These are phyloP conservation scores for Lachnellula arida DNA, from an alignment of 2,329 filamentous ascomycete species.

Conservation along the genomic window DNA sequence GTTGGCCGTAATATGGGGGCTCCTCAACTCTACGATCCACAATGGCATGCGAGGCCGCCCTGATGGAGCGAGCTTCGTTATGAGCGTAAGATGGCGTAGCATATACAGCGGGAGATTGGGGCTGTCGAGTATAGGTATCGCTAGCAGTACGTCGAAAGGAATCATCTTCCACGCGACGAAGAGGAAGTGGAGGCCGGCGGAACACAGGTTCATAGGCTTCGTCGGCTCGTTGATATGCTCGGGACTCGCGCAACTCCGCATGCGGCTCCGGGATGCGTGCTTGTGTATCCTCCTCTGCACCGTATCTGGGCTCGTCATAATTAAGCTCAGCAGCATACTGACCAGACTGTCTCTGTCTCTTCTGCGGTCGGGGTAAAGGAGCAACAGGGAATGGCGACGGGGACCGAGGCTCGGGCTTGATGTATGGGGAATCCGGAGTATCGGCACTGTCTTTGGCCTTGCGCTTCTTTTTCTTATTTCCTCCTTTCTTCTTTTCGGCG, in stretches of 20 bases:
- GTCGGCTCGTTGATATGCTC: slow-evolving; percentile 20
- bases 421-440: slow-evolving; percentile 45
- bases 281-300: slow-evolving; percentile 27
- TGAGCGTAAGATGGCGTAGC: slow-evolving; percentile 23
- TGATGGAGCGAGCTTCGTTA: slow-evolving; percentile 20
- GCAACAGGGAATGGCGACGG: slow-evolving; percentile 53
- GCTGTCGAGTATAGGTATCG: slow-evolving; percentile 21
- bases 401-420: slow-evolving; percentile 62
- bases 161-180: slow-evolving; percentile 26
- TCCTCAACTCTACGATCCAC: slow-evolving; percentile 27
- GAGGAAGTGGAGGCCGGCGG: slow-evolving; percentile 21
- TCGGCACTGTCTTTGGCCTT: slow-evolving; percentile 40
- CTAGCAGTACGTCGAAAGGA: slow-evolving; percentile 22
- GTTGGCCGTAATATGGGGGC: slow-evolving; percentile 42
- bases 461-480: slow-evolving; percentile 50
- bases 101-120: slow-evolving; percentile 25
- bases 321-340: slow-evolving; percentile 39
- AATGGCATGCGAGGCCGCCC: slow-evolving; percentile 25
- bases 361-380: slow-evolving; percentile 50
- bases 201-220: slow-evolving; percentile 23
- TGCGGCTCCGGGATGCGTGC: slow-evolving; percentile 17
- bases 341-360: slow-evolving; percentile 49
- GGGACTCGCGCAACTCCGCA: slow-evolving; percentile 16
- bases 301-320: slow-evolving; percentile 43
- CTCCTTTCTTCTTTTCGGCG: slow-evolving; percentile 42